phyloP scores from a whole-genome alignment of 163 green algal species.

The Chlamydomonas reinhardtii region DNA sequence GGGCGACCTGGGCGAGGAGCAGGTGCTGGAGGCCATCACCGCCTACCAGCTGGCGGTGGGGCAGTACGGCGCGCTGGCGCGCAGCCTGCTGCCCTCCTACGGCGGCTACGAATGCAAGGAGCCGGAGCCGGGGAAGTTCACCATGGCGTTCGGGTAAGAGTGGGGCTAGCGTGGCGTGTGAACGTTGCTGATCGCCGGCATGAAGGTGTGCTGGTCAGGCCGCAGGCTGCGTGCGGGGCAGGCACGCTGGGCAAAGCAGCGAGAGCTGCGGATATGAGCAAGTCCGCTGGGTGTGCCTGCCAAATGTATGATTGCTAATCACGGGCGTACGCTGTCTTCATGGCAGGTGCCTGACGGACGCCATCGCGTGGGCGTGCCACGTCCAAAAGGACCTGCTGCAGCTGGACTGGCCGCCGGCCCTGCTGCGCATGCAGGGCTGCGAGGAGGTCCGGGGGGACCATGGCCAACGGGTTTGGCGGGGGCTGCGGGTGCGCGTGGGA shows the following conservation, averaged over 20 bases:
- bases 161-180: no score
- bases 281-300: no score
- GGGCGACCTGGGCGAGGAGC: constrained; percentile 53
- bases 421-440: constrained; percentile 70
- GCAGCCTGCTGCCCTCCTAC: constrained; percentile 76
- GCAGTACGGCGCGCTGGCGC: constrained; percentile 62
- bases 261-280: no score
- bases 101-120: constrained; percentile 92
- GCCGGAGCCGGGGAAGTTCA: constrained; percentile 87
- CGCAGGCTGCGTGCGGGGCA: no score
- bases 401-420: constrained; percentile 71
- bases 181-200: no score
- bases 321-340: no score
- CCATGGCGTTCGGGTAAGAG: constrained; percentile 81
- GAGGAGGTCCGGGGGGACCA: constrained; percentile 2
- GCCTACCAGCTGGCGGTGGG: constrained; percentile 69
- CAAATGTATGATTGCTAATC: no score
- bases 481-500: constrained; percentile 83
- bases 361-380: constrained; percentile 74
- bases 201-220: no score
- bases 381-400: constrained; percentile 81
- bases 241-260: no score
- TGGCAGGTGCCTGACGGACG: constrained; percentile 71
- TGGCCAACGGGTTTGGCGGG: constrained; percentile 70
- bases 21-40: constrained; percentile 69